A percentile compares a stretch with the other conserved stretches of the same genome.
These are phyloP conservation scores for Blastobotrys attinorum DNA, from an alignment of 805 yeast genomes.

Conservation along the genomic window DNA sequence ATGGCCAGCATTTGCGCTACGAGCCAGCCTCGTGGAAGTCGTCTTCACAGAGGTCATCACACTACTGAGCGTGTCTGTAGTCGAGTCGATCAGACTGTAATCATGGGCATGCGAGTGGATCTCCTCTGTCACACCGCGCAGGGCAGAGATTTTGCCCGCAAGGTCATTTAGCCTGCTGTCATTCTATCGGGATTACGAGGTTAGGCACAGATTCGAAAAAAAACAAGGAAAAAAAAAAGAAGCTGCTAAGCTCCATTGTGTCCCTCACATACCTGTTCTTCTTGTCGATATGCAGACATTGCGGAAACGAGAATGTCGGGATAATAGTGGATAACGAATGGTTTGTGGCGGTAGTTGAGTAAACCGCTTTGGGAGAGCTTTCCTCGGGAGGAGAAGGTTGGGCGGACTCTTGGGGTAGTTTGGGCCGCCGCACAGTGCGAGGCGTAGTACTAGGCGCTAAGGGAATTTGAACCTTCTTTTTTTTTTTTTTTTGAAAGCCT, in stretches of 20 bases:
- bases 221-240: too few relatives aligned
- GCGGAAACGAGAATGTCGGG: background rate
- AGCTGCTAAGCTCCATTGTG: too few relatives aligned
- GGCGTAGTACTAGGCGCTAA: too few relatives aligned
- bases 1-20: slow-evolving; percentile 53
- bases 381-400: too few relatives aligned
- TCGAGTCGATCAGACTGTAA: slow-evolving; percentile 31
- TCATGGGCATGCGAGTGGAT: slow-evolving; percentile 57
- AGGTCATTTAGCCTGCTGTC: slow-evolving; percentile 54
- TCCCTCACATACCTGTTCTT: slow-evolving; percentile 23
- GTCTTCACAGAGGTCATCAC: slow-evolving; percentile 42
- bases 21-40: slow-evolving; percentile 44
- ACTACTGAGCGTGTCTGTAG: slow-evolving; percentile 45
- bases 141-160: slow-evolving; percentile 56
- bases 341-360: too few relatives aligned
- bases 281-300: slow-evolving; percentile 18
- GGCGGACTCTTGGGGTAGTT: too few relatives aligned
- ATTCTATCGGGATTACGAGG: slow-evolving; percentile 35
- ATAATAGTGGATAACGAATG: too few relatives aligned
- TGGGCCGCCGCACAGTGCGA: too few relatives aligned
- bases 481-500: too few relatives aligned
- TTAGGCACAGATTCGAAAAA: background rate
- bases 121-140: slow-evolving; percentile 60
- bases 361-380: too few relatives aligned
- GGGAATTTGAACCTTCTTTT: too few relatives aligned